Base-by-base conservation (phyloP, 2,329 filamentous ascomycete species). In the Pseudogymnoascus sp. region DNA sequence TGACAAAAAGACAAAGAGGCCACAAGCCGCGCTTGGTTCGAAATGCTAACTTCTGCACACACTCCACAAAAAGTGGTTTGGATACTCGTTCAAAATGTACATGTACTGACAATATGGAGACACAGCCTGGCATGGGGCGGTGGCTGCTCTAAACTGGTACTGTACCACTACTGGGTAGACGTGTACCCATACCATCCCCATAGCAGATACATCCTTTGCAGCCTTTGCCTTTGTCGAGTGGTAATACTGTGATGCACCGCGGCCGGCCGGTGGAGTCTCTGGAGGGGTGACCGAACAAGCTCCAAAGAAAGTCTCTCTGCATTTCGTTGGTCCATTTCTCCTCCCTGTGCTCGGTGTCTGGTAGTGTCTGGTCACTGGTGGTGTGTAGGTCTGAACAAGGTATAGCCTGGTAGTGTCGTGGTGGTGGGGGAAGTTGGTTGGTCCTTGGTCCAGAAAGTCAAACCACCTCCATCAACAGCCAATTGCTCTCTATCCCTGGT, bases 401-500 rank as follows among this genome's bases (percentile, higher is more conserved):
- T 27, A 33, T 55, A 55, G 48, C 48, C 48, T 55, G 29, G 48
- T 55, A 55, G 29, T 21, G 21, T 55, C 27, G n/a, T 55, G 48
- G 48, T 55, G 48, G 48, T 55, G 48, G 29, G 48, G 48, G 48
- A 55, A 33, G 48, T 55, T 55, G 48, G 48, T 55, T 55, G 48
- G 48, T 55, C 29, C 48, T 55, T 55, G 29, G 48, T 55, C 48
- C 48, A 45, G 10, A 45, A 10, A 37, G 36, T 55, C 15, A 55
- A 55, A 31, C 29, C 48, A 48, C 12, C 40, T 27, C 45, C 29
- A 33, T 13, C 35, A 18, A 55, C 48, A 55, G 48, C 48, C 48
- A 55, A 55, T 55, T 55, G 48, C 29, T 55, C 9, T 33, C 48
- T 18, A n/a, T 33, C 33, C 27, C 27, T 12, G 27, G 48, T 55